phyloP scores from a whole-genome alignment of 208 protist species.

The Crithidia acanthocephali region DNA sequence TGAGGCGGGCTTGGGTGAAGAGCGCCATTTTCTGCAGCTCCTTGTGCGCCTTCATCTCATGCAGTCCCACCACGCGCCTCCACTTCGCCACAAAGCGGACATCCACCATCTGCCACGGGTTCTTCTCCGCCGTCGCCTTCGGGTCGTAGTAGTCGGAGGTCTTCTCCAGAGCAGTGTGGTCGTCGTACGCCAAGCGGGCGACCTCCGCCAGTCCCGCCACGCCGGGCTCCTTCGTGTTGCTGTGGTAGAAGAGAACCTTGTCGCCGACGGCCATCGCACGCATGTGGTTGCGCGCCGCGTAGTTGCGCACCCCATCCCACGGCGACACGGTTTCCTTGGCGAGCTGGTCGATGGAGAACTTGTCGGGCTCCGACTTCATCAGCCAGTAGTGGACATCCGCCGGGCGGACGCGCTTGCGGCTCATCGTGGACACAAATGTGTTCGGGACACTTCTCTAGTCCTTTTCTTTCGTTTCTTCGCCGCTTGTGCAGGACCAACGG shows the following conservation, averaged over 20 bases:
- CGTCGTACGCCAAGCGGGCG: conserved; percentile 55
- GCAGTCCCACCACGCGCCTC: conserved; percentile 50
- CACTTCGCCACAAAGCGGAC: conserved; percentile 78
- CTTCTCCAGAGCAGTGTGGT: conserved; percentile 81
- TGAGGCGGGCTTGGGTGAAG: conserved; percentile 70
- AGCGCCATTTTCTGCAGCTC: conserved; percentile 69
- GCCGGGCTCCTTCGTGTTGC: conserved; percentile 78
- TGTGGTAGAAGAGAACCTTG: conserved; percentile 88
- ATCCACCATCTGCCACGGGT: conserved; percentile 89
- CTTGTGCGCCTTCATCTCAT: conserved; percentile 58
- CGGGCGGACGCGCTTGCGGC: conserved; percentile 54
- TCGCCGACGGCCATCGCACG: conserved; percentile 78
- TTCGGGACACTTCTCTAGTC: too few relatives aligned
- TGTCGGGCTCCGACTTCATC: conserved; percentile 88
- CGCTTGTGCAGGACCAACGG: too few relatives aligned
- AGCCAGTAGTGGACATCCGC: conserved; percentile 66
- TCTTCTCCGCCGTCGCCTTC: conserved; percentile 65
- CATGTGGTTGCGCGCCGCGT: conserved; percentile 88
- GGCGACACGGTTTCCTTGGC: conserved; percentile 45
- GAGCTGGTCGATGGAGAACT: conserved; percentile 85
- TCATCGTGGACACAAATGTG: conserved; percentile 7
- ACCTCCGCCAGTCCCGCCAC: conserved; percentile 79
- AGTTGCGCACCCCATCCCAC: conserved; percentile 91
- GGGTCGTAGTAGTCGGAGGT: conserved; percentile 75
- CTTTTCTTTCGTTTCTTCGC: too few relatives aligned